Evolutionary conservation across 495 filamentous ascomycete genomes (phyloP).

Genomic region (Sporormia fimetaria): DNA sequence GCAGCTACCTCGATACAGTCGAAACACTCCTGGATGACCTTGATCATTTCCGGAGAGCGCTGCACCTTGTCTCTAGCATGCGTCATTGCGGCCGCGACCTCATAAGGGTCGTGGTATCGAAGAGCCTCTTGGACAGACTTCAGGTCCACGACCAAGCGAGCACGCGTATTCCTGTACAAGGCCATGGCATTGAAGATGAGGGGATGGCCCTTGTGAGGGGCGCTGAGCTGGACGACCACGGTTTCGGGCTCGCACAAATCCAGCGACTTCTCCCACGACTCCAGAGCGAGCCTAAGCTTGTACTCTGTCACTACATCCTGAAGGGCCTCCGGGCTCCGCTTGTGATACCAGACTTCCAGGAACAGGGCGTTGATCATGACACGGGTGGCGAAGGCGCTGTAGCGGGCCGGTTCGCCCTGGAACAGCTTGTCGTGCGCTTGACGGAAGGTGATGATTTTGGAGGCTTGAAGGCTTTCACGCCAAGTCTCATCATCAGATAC

Average conservation of each 20-base stretch:
- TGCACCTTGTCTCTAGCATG: conserved; percentile 84
- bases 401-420: conserved; percentile 80
- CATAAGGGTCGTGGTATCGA: conserved; percentile 91
- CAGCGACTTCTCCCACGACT: conserved; percentile 95
- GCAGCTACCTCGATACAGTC: conserved; percentile 97
- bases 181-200: conserved; percentile 98
- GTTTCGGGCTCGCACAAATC: conserved; percentile 89
- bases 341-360: conserved; percentile 97
- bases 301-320: conserved; percentile 97
- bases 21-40: conserved; percentile 94
- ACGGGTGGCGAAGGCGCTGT: conserved; percentile 94
- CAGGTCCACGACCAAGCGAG: conserved; percentile 86
- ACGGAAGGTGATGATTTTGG: conserved; percentile 70
- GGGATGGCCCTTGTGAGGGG: conserved; percentile 94
- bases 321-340: conserved; percentile 87
- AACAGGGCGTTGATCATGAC: conserved; percentile 99
- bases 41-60: conserved; percentile 93
- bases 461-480: conserved; percentile 60
- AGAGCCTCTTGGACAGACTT: conserved; percentile 93
- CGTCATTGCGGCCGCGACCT: conserved; percentile 94
- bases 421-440: conserved; percentile 91
- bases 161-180: conserved; percentile 87
- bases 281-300: conserved; percentile 88
- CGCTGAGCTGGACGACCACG: conserved; percentile 80
- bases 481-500: conserved; percentile 68